A percentile compares a stretch with the other conserved stretches of the same genome.
Evolutionary conservation across 2,329 filamentous ascomycete species (phyloP).

Genomic region (Cladosporium sp.): DNA sequence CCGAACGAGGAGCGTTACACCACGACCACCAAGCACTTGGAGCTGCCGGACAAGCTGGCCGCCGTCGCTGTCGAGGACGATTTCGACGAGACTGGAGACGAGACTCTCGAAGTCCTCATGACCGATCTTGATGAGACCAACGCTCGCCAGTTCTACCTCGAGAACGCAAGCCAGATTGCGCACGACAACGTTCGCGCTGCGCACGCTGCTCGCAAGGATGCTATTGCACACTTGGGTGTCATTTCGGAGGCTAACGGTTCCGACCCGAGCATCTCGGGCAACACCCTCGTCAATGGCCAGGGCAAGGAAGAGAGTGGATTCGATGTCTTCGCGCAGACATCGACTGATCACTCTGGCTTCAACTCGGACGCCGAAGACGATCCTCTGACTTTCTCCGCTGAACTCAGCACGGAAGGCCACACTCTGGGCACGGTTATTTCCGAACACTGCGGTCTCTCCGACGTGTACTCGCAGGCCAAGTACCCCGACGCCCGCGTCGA

Average conservation of each 20-base stretch:
- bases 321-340: constrained; percentile 80
- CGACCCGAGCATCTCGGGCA: constrained; percentile 38
- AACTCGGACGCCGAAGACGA: constrained; percentile 53
- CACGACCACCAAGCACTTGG: constrained; percentile 60
- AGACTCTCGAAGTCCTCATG: constrained; percentile 72
- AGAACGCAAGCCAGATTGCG: constrained; percentile 86
- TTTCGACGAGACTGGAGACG: constrained; percentile 74
- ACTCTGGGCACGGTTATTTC: constrained; percentile 90
- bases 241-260: constrained; percentile 54
- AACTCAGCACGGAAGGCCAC: constrained; percentile 89
- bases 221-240: constrained; percentile 60
- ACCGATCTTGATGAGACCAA: constrained; percentile 67
- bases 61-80: constrained; percentile 35
- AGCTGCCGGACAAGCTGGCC: constrained; percentile 56
- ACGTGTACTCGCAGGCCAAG: constrained; percentile 80
- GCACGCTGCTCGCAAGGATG: constrained; percentile 61
- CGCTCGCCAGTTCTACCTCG: constrained; percentile 69
- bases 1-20: constrained; percentile 57
- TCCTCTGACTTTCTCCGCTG: constrained; percentile 61
- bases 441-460: constrained; percentile 81
- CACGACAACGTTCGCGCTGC: constrained; percentile 72
- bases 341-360: constrained; percentile 61
- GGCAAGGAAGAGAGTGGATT: constrained; percentile 53
- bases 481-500: constrained; percentile 94
- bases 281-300: constrained; percentile 36